Evolutionary conservation across 164 flowering plant genomes (phyloP).

Genomic region (Dillenia suffruticosa): DNA sequence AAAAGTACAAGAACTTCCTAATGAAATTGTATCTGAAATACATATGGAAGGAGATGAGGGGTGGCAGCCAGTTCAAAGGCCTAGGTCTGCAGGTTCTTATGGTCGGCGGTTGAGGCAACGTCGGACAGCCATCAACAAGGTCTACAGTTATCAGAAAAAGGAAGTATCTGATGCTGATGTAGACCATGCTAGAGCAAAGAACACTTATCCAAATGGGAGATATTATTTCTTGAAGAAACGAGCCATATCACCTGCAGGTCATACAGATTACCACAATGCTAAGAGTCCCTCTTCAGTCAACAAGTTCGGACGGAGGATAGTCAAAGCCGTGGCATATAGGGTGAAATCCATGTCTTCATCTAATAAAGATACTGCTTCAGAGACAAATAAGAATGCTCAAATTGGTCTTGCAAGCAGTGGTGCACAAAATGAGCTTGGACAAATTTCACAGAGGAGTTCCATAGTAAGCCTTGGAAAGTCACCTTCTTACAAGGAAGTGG

Average conservation of each 20-base stretch:
- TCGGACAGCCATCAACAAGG: conserved; percentile 50
- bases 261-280: conserved; percentile 46
- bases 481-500: conserved; percentile 97
- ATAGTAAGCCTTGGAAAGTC: conserved; percentile 73
- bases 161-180: conserved; percentile 35
- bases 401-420: not conserved
- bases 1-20: conserved; percentile 16
- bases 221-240: conserved; percentile 65
- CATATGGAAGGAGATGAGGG: conserved; percentile 87
- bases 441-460: conserved; percentile 34
- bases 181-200: conserved; percentile 36
- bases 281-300: conserved; percentile 41
- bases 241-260: conserved; percentile 48
- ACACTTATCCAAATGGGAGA: conserved; percentile 45
- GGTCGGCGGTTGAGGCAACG: conserved; percentile 66
- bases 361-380: conserved; percentile 28
- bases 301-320: conserved; percentile 69
- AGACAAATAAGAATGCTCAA: conserved; percentile 21
- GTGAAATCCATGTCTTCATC: conserved; percentile 74
- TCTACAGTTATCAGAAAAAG: conserved; percentile 64
- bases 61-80: conserved; percentile 95
- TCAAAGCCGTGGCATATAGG: conserved; percentile 78
- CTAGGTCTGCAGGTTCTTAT: conserved; percentile 66
- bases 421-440: conserved; percentile 28
- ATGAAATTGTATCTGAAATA: conserved; percentile 36